Base-by-base conservation (phyloP, 495 filamentous ascomycete genomes). In the Aspergillus nanangensis region DNA sequence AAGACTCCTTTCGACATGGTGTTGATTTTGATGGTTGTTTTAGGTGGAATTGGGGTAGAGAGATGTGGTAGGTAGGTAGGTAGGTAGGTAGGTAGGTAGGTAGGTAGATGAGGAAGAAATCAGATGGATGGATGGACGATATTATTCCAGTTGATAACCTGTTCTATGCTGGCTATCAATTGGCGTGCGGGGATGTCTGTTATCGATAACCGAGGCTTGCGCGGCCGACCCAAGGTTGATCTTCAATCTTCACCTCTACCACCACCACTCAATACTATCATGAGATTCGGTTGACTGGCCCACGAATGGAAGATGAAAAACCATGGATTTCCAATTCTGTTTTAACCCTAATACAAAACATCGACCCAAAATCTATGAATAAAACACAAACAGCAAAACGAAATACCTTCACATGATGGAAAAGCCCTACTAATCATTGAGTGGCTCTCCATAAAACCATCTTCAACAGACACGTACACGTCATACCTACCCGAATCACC, bases 1-100 rank as follows among this genome's bases (percentile, higher is more conserved):
- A 63, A 70, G 25, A 72, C 67, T 44, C 77, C 76, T 48, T 74
- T 77, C 5, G 79, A 79, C 78, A 82, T 82, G 37, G 56, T 19
- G n/a, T 31, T 8, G 22, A 22, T 29, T 33, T 44, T 14, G 27
- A 2, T 18, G 17, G 17, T 32, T 29, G 22, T 32, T 18, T 3
- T 38, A 18, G 3, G 19, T 38, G 15, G 8, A 17, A 36, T 36
- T 29, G 8, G 33, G 5, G 9, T 13, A 31, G 27, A 8, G 7
- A 13, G 27, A 15, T 36, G 9, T 5, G 14, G 14, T 36, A 10
- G 8, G 33, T n/a, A 14, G 8, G 33, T 13, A 15, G 8, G 33
- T 8, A 31, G 27, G 7, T 7, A 31, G 27, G 7, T 31, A 17
- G 9, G 19, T n/a, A 39, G 13, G 8, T 5, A 22, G 37, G 20